Evolutionary conservation across 148 eudicot genomes (phyloP), one percentile per base, ranked within the genome.

Genomic region (Vaccinium macrocarpon): DNA sequence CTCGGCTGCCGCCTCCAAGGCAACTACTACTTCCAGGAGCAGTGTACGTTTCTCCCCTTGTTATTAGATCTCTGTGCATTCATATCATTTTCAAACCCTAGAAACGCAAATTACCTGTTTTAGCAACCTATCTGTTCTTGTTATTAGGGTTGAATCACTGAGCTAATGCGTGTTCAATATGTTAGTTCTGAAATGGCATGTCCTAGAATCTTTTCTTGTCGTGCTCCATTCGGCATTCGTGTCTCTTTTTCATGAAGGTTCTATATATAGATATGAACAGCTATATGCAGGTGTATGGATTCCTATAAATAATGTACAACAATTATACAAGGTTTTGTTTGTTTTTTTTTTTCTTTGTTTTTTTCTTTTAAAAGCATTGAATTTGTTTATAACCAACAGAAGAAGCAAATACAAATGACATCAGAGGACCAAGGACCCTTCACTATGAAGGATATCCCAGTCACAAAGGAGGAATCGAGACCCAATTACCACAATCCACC

Each of bases 1-100:
- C 93, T 96, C 81, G 99, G 99, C 81, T 87, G 89, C 64, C 94
- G 97, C 85, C 94, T 96, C 72, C 99, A 94, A 81, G 98, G 98
- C 79, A 91, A 85, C 88, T 90, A 94, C 88, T 81, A 86, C 84
- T 93, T 96, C 84, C 91, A 92, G 74, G 98, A 96, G 88, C 95
- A 94, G 55, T 83, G 98, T 96, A 92, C 85, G 46, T 74, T 78
- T 62, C 51, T 46, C 50, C 46, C 42, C 68, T 48, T 10, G 6
- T 19, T 0, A 61, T 35, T 71, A 13, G 57, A 59, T 75, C 27
- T 66, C 48, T 16, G 6, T 27, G 1, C 49, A 48, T 18, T 29
- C 76, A 13, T 8, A 23, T 66, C 75, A 0, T 64, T 46, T 49
- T 27, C 52, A 14, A 49, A 51, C 59, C 76, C 50, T 49, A 21